Evolutionary conservation across 345 rosid species (phyloP).

Genomic region (Brassica carinata): DNA sequence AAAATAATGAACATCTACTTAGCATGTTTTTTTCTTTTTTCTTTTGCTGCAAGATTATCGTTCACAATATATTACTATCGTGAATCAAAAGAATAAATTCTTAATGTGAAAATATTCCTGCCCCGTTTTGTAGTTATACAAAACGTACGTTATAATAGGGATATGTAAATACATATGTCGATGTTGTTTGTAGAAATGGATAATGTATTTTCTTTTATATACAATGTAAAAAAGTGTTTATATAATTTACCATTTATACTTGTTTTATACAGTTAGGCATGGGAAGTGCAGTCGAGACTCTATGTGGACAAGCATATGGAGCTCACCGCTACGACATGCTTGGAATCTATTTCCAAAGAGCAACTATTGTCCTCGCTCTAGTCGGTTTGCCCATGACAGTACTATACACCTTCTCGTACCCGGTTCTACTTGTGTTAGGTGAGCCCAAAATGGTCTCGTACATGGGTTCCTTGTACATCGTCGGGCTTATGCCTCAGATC

Average conservation of each 20-base stretch:
- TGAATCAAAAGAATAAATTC: too few relatives aligned
- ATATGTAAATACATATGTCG: too few relatives aligned
- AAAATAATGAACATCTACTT: too few relatives aligned
- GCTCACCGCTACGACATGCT: constrained; percentile 59
- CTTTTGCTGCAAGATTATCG: too few relatives aligned
- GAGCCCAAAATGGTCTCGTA: constrained; percentile 59
- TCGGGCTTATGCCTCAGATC: constrained; percentile 71
- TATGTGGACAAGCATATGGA: constrained; percentile 85
- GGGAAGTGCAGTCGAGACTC: constrained; percentile 90
- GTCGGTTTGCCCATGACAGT: constrained; percentile 57
- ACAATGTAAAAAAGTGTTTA: too few relatives aligned
- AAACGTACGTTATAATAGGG: too few relatives aligned
- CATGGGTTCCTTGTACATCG: constrained; percentile 53
- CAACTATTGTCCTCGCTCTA: constrained; percentile 56
- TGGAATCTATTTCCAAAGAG: constrained; percentile 76
- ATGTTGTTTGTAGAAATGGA: too few relatives aligned
- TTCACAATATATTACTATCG: too few relatives aligned
- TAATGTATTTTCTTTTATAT: too few relatives aligned
- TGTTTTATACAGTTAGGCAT: constrained; percentile 51
- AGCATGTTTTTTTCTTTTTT: too few relatives aligned
- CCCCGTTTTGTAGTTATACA: too few relatives aligned
- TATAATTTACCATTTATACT: not conserved
- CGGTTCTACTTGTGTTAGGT: constrained; percentile 52
- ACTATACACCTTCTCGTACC: constrained; percentile 56
- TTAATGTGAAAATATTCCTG: too few relatives aligned